These are phyloP conservation scores for Chaetomiaceae sp. DNA, from an alignment of 2,329 filamentous ascomycete genomes.

Conservation along the genomic window DNA sequence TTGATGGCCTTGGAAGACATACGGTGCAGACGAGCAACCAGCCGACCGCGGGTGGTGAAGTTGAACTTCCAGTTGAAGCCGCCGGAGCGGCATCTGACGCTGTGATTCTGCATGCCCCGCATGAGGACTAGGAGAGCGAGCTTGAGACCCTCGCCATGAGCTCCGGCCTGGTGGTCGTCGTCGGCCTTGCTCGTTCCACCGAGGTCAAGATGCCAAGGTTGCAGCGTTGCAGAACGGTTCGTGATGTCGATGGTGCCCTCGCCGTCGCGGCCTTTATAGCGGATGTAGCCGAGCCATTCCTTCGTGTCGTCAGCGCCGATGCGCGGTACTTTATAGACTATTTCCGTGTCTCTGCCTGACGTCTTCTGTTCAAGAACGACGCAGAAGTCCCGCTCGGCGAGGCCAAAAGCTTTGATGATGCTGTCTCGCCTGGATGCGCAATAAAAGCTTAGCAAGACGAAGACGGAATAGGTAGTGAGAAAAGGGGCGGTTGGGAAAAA, in stretches of 20 bases:
- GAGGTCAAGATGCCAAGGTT: slow-evolving; percentile 30
- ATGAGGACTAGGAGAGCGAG: slow-evolving; percentile 27
- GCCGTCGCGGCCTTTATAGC: slow-evolving; percentile 24
- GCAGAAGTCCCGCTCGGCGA: slow-evolving; percentile 24
- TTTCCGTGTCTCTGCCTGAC: slow-evolving; percentile 19
- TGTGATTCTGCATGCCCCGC: slow-evolving; percentile 27
- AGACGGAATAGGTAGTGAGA: not conserved
- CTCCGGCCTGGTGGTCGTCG: slow-evolving; percentile 24
- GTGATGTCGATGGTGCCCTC: slow-evolving; percentile 29
- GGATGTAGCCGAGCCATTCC: slow-evolving; percentile 30
- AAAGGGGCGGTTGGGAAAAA: not conserved
- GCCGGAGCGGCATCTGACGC: slow-evolving; percentile 26
- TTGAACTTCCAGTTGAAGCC: slow-evolving; percentile 31
- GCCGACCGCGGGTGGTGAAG: slow-evolving; percentile 24
- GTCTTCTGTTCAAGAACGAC: slow-evolving; percentile 22
- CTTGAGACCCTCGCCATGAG: slow-evolving; percentile 31
- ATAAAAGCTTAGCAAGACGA: slow-evolving; percentile 3
- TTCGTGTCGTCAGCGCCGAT: not conserved
- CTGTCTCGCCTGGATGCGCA: slow-evolving; percentile 27
- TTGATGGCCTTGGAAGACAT: slow-evolving; percentile 1
- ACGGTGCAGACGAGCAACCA: slow-evolving; percentile 18
- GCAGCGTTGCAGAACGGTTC: slow-evolving; percentile 28
- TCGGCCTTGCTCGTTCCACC: slow-evolving; percentile 27
- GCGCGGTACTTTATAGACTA: slow-evolving; percentile 27
- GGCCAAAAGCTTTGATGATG: slow-evolving; percentile 26